Conservation (phyloP, 345 rosid species). For the Heritiera fomes region DNA sequence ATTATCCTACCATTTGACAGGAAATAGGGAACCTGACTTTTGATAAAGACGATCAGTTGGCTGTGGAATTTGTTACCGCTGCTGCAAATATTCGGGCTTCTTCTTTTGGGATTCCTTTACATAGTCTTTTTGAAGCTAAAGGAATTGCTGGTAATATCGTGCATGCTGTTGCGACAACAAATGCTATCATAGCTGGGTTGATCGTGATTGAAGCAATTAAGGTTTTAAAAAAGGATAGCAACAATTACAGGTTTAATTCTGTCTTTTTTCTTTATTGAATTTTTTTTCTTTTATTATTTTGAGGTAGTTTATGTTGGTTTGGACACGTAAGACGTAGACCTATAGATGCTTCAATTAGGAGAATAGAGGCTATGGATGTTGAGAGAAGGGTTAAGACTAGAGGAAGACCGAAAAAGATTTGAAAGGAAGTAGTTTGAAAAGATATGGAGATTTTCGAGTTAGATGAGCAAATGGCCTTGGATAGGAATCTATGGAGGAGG, state of each 20-base stretch:
- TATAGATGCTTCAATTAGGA: no score
- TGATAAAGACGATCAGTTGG: slow-evolving; percentile 99
- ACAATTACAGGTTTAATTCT: slow-evolving; percentile 66
- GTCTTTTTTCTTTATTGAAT: slow-evolving; percentile 10
- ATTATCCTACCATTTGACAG: slow-evolving; percentile 37
- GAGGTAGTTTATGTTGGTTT: background rate
- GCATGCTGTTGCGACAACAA: slow-evolving; percentile 98
- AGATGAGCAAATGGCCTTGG: no score
- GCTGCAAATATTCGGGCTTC: slow-evolving; percentile 97
- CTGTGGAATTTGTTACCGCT: slow-evolving; percentile 96
- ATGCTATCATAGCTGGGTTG: slow-evolving; percentile 90
- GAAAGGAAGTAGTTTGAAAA: no score
- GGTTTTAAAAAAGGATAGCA: slow-evolving; percentile 69
- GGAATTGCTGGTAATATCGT: slow-evolving; percentile 99
- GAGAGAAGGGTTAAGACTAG: no score
- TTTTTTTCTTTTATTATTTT: slow-evolving; percentile 2
- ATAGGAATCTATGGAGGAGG: no score
- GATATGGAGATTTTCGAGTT: no score
- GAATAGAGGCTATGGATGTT: no score
- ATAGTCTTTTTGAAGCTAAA: slow-evolving; percentile 98
- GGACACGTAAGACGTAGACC: no score
- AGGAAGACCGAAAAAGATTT: no score
- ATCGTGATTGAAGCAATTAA: slow-evolving; percentile 97
- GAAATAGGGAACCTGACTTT: slow-evolving; percentile 89
- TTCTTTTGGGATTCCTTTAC: slow-evolving; percentile 90